Conservation (phyloP, 2,329 filamentous ascomycete genomes). For the Neocatenulostroma microsporum region DNA sequence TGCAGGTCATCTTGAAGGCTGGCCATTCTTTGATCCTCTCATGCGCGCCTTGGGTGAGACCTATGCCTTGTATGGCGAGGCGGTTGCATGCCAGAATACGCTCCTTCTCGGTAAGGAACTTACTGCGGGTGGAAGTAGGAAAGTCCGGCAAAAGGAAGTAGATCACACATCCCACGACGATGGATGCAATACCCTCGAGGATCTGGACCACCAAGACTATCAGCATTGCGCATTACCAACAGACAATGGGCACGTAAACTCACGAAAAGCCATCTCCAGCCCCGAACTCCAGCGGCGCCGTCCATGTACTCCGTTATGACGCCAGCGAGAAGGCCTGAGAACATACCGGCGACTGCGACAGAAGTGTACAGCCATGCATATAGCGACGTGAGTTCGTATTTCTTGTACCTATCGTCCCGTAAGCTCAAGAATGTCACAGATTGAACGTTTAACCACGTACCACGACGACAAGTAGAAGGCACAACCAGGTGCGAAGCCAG, state of each 20-base stretch:
- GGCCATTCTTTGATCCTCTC: constrained; percentile 26
- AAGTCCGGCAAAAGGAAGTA: constrained; percentile 45
- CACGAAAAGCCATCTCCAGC: constrained; percentile 39
- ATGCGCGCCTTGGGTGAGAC: constrained; percentile 36
- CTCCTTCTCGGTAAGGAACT: constrained; percentile 36
- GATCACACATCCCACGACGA: background rate
- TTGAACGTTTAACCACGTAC: no score
- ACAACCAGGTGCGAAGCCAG: constrained; percentile 49
- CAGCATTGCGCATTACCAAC: constrained; percentile 36
- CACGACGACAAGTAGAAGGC: constrained; percentile 50
- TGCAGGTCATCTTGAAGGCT: constrained; percentile 34
- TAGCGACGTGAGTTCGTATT: constrained; percentile 47
- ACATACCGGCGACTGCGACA: constrained; percentile 51
- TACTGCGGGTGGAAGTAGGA: constrained; percentile 41
- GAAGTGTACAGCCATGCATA: constrained; percentile 56
- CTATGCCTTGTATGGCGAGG: no score
- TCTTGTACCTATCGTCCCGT: no score
- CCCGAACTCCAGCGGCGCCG: constrained; percentile 32
- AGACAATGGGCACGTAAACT: constrained; percentile 38
- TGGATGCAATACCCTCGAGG: background rate
- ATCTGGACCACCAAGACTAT: constrained; percentile 16
- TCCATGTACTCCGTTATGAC: constrained; percentile 31
- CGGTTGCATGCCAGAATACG: constrained; percentile 38
- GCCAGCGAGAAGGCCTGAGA: constrained; percentile 37
- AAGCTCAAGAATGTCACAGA: constrained; percentile 24